Base-by-base conservation (phyloP, 2,329 filamentous ascomycete genomes). In the Colletotrichum tropicale region DNA sequence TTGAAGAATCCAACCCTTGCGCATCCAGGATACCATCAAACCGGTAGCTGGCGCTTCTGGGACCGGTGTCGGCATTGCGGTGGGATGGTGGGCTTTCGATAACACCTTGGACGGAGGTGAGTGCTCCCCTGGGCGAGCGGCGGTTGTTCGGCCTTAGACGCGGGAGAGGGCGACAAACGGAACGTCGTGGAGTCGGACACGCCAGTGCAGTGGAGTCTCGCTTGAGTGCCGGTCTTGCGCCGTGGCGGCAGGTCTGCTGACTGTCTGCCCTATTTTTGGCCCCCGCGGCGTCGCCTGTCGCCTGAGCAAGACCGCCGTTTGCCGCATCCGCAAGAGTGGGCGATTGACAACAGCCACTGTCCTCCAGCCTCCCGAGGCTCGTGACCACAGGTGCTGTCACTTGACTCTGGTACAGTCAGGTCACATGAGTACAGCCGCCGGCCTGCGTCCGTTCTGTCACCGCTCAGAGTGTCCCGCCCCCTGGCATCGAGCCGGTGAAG, bases 181-280 rank as follows among this genome's bases (percentile, higher is more conserved):
- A n/a, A 28, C 52, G 28, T 62, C 55, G 65, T 62, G 70, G 55
- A 62, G 65, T 62, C 28, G 36, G 28, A 62, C 55, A 58, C 15
- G 24, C 26, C 26, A 61, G 13, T 52, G 34, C 52, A 24, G 38
- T 70, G 61, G 72, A 52, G 43, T 52, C 43, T 48, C n/a, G 72
- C 60, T 66, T 58, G 34, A 64, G 52, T 70, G 43, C 43, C 58
- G 66, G 71, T 67, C 30, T 58, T n/a, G 24, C 48, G 69, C 68
- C 55, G 58, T 52, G 55, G 73, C 62, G 68, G 73, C 38, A 75
- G 52, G 62, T 66, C 70, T 76, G 74, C 74, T 70, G 70, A 73
- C 70, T 38, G 36, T 32, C 52, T 73, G 65, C 43, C 58, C 58
- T 62, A 36, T 73, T 69, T 64, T 75, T 69, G 56, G 55, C 62